Base-by-base conservation (phyloP, 1,284 basidiomycete genomes). In the Vanrija sp. region DNA sequence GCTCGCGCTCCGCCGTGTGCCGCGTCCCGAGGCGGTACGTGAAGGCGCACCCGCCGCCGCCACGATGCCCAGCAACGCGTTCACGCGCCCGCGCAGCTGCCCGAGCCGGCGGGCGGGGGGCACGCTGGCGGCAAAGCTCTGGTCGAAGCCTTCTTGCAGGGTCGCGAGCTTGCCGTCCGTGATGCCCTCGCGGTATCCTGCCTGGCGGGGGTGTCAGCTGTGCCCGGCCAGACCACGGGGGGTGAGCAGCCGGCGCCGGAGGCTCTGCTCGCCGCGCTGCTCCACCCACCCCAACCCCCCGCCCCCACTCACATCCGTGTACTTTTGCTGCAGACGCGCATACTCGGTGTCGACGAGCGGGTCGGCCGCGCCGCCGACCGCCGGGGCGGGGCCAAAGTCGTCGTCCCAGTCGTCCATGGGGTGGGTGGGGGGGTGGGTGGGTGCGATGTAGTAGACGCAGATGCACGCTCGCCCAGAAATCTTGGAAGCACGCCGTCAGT, bases 121-220 rank as follows among this genome's bases (percentile, higher is more conserved):
- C 0, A 79, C 78, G 50, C 78, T 76, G 5, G 68, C 62, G 16
- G 71, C 69, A 64, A 81, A 83, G 12, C 76, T 76, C 43, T 70
- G 58, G 63, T 83, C 81, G 54, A 83, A 83, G 6, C 81, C 81
- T 23, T 65, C 49, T 64, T 83, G 81, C 1, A 83, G 71, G 2
- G 77, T 78, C 3, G 76, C 61, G 14, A 79, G 72, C 64, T 82
- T 82, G 43, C 81, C 81, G 7, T 76, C 74, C 1, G 78, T 80
- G 61, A 83, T 82, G 21, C 81, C 81, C 66, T 82, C 81, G 50
- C 81, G 69, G 58, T 82, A 83, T 2, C 81, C 81, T 0, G 79
- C 79, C 81, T 82, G 54, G 21, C 12, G 6, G 21, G 21, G 25
- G 28, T 44, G 34, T 45, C 43, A 12, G 14, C 19, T 23, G 5